Base-by-base conservation (phyloP, 495 filamentous ascomycete species). In the Hypoxylon cercidicola region DNA sequence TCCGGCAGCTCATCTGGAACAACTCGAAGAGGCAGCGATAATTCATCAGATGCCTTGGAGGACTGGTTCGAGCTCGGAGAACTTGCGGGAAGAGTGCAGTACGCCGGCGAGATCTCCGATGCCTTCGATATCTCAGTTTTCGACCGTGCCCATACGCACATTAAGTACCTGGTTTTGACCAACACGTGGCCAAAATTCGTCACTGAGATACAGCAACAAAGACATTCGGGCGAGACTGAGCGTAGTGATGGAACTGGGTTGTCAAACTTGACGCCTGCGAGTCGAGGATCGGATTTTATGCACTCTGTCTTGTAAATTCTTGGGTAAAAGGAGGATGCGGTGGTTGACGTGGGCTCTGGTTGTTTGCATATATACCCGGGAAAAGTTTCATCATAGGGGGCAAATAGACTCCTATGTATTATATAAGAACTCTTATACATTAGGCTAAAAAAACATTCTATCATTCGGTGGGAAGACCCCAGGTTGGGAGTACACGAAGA, bases 151-250 rank as follows among this genome's bases (percentile, higher is more conserved):
- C 81, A 89, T 71, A 69, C 77, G 35, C 85, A 82, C 53, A 85
- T 90, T 76, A 89, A 88, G 75, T 87, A 89, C 62, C 77, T 90
- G 16, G 87, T 91, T 1, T 80, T 88, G 56, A 88, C 85, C 5
- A 89, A 90, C 69, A 90, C 88, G 9, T 91, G 88, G 88, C 85
- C 85, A 20, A 88, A 87, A 72, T 89, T 87, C 40, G 81, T 89
- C 11, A 71, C 21, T 16, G 67, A 71, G 49, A 59, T 54, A 16
- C 58, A 55, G 30, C 40, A 60, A 25, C 51, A 39, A 18, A 48
- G 66, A 37, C 49, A 46, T 12, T 69, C 66, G 5, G 49, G 34
- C 1, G 66, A 69, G 30, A 56, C 61, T 0, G 56, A 57, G 30
- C 46, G 61, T 8, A 69, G 61, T 12, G 51, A 44, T 5, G 12